phyloP scores from a whole-genome alignment of 345 rosid species.

The Gossypium arboreum region DNA sequence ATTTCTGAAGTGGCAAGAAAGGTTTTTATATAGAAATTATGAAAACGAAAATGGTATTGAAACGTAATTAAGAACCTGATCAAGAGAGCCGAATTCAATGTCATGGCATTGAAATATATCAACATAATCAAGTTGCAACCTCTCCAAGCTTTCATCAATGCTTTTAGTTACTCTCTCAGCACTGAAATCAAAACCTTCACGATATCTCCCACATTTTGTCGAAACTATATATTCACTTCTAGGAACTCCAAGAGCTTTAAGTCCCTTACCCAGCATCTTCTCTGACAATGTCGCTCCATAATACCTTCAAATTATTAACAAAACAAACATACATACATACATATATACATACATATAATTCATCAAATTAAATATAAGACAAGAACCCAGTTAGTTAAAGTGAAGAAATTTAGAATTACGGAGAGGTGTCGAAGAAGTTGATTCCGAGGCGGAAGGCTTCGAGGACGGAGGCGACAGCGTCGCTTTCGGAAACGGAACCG shows the following conservation, averaged over 20 bases:
- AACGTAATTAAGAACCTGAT: constrained; percentile 47
- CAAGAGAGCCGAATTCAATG: constrained; percentile 84
- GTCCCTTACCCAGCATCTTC: constrained; percentile 84
- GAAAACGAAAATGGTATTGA: neutral
- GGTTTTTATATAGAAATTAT: neutral
- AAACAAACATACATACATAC: no score
- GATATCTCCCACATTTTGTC: constrained; percentile 80
- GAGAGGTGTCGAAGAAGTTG: constrained; percentile 98
- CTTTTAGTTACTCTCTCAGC: constrained; percentile 85
- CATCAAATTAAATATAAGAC: neutral
- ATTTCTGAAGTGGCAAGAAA: no score
- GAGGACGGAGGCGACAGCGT: constrained; percentile 75
- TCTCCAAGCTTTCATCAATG: constrained; percentile 77
- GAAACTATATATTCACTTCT: constrained; percentile 77
- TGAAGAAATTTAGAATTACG: constrained; percentile 40
- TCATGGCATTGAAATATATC: constrained; percentile 93
- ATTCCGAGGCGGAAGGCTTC: constrained; percentile 79
- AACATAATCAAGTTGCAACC: constrained; percentile 87
- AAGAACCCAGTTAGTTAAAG: neutral
- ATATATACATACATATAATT: neutral
- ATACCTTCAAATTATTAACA: constrained; percentile 21
- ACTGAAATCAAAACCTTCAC: constrained; percentile 84
- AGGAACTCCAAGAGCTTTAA: constrained; percentile 61
- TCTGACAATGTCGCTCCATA: constrained; percentile 90
- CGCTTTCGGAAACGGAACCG: constrained; percentile 77